Percentiles rank a stretch among this genome's conserved stretches.
phyloP scores from a whole-genome alignment of 1,284 basidiomycete genomes.

The Apiotrichum porosum region DNA sequence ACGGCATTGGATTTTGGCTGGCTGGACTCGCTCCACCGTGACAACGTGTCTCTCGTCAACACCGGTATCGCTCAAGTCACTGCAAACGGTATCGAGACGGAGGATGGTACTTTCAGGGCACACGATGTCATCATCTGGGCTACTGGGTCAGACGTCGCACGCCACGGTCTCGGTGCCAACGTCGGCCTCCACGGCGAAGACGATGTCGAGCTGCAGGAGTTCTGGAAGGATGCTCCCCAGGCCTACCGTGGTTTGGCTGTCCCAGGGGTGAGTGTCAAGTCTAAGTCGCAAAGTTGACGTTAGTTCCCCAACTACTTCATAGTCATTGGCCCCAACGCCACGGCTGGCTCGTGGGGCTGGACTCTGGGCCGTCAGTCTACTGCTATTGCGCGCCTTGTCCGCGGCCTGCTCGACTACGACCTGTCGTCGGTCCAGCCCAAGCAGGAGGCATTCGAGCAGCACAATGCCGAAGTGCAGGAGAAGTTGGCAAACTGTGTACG shows the following conservation, averaged over 20 bases:
- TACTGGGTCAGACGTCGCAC: conserved; percentile 27
- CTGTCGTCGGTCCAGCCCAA: conserved; percentile 19
- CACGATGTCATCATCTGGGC: conserved; percentile 17
- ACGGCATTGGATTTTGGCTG: conserved; percentile 8
- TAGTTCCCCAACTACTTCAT: conserved; percentile 28
- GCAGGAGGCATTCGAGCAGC: conserved; percentile 5
- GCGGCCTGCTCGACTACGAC: conserved; percentile 13
- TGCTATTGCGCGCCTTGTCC: conserved; percentile 17
- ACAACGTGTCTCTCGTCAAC: conserved; percentile 11
- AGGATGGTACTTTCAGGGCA: conserved; percentile 16
- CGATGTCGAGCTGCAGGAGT: conserved; percentile 20
- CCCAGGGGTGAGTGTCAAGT: conserved; percentile 11
- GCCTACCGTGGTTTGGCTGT: conserved; percentile 26
- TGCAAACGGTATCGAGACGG: conserved; percentile 4
- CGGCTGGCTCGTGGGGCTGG: conserved; percentile 21
- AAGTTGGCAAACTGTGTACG: background rate
- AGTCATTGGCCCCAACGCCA: conserved; percentile 24
- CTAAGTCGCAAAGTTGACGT: conserved; percentile 9
- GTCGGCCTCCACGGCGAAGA: conserved; percentile 23
- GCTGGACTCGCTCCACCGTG: conserved; percentile 8
- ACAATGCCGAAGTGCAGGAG: conserved; percentile 10
- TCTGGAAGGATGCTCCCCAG: conserved; percentile 24
- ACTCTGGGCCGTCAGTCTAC: conserved; percentile 17
- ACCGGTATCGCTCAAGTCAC: background rate
- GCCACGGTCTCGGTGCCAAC: conserved; percentile 31